phyloP scores from a whole-genome alignment of 352 stramenopile species.

The Phytophthora agathidicida region DNA sequence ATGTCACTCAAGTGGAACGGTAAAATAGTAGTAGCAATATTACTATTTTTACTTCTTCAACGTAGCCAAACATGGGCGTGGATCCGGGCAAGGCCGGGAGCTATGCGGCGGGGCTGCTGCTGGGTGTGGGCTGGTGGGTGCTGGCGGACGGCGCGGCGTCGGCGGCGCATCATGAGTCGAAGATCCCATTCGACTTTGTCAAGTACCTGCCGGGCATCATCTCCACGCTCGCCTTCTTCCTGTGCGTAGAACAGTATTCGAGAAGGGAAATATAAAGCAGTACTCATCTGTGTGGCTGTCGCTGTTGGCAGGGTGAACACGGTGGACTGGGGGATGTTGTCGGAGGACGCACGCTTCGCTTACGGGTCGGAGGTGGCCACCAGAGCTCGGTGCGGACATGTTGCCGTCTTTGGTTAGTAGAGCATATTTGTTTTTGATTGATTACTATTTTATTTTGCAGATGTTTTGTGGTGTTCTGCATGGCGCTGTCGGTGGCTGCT shows the following conservation, averaged over 20 bases:
- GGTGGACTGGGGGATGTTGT: constrained; percentile 71
- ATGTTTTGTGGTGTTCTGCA: constrained; percentile 60
- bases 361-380: constrained; percentile 57
- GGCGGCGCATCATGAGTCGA: constrained; percentile 46
- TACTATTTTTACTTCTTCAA: constrained; percentile 11
- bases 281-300: not conserved
- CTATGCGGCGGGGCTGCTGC: constrained; percentile 55
- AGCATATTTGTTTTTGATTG: not conserved
- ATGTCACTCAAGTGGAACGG: too few species aligned
- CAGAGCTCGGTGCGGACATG: constrained; percentile 40
- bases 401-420: not conserved
- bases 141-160: constrained; percentile 58
- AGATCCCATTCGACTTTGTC: constrained; percentile 66
- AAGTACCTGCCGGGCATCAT: constrained; percentile 63
- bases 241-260: constrained; percentile 34
- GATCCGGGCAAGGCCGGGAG: constrained; percentile 47
- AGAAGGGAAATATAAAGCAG: not conserved
- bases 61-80: constrained; percentile 18
- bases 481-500: constrained; percentile 44
- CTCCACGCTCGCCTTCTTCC: constrained; percentile 63
- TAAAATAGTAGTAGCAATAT: too few species aligned
- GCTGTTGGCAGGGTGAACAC: constrained; percentile 50
- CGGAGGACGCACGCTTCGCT: constrained; percentile 43
- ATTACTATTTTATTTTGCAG: constrained; percentile 24
- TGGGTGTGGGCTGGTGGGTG: constrained; percentile 67